phyloP scores from a whole-genome alignment of 495 filamentous ascomycete species.

The Penicillium steckii region DNA sequence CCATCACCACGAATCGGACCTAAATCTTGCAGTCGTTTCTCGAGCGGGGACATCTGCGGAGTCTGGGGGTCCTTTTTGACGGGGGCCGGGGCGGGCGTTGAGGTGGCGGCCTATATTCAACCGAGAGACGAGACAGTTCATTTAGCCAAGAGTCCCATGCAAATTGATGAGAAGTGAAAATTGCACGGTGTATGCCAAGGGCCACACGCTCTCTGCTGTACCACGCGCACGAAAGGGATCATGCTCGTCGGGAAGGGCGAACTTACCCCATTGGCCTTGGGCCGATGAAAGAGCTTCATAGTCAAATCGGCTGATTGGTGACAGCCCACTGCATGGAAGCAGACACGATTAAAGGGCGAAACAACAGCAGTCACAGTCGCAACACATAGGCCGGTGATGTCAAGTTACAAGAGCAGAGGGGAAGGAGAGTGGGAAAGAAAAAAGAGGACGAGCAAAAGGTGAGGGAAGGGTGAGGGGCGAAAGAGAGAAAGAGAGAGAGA shows the following conservation, averaged over 20 bases:
- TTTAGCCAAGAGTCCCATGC: no score
- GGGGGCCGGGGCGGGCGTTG: slow-evolving; percentile 40
- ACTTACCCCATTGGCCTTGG: slow-evolving; percentile 44
- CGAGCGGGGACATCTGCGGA: slow-evolving; percentile 71
- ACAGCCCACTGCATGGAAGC: slow-evolving; percentile 37
- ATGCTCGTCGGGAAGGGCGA: slow-evolving; percentile 10
- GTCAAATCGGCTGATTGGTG: slow-evolving; percentile 21
- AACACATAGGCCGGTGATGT: slow-evolving; percentile 11
- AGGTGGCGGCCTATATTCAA: slow-evolving; percentile 37
- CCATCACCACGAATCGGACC: slow-evolving; percentile 80
- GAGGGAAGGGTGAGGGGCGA: no score
- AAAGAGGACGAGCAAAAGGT: no score
- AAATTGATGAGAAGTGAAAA: no score
- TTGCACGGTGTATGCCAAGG: no score
- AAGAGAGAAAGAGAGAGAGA: no score
- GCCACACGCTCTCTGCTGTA: slow-evolving; percentile 12
- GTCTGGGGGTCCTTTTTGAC: slow-evolving; percentile 72
- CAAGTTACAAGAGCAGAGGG: not conserved
- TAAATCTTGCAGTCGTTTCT: slow-evolving; percentile 78
- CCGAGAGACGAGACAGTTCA: slow-evolving; percentile 18
- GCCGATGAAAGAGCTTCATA: slow-evolving; percentile 45
- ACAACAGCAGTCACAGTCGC: not conserved
- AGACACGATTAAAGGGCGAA: no score
- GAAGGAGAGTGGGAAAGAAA: not conserved
- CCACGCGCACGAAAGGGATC: slow-evolving; percentile 12